Base-by-base conservation (phyloP, 2,329 filamentous ascomycete genomes). In the Podosphaera leucotricha region DNA sequence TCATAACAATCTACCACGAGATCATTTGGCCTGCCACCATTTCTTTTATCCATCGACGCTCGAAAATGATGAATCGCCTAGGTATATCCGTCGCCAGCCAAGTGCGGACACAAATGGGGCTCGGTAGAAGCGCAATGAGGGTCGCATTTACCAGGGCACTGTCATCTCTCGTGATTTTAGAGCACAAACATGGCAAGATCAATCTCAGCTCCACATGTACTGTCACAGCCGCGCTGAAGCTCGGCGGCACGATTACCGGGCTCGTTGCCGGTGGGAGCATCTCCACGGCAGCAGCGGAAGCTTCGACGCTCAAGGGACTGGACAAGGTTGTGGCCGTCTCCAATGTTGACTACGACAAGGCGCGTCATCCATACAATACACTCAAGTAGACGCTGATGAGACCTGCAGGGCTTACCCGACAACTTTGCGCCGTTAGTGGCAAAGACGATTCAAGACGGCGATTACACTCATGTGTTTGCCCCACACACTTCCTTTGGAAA, bases 401-500 rank as follows among this genome's bases (percentile, higher is more conserved):
- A 18, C 26, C 5, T 43, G 22, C 51, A 85, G 82, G 84, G 85
- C 42, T 72, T 98, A 1, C 77, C 90, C 43, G 90, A 98, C 65
- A 94, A 83, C 67, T 95, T 74, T 58, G 90, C 87, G n/a, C 81
- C 85, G 45, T 68, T 98, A 40, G 68, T 98, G 36, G 80, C 85
- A 43, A 87, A 95, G 62, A 98, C 95, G 62, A 87, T 95, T 63
- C 92, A 92, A 66, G 90, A 90, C 60, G 86, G 83, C 48, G 82
- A 78, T 47, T 95, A 85, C 62, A 92, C 86, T 48, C 90, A 98
- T 59, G 72, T 98, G 50, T 71, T 98, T 55, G 81, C 80, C 35
- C 79, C 81, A 45, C 85, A 95, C 66, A 90, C 86, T 20, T 85
- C 90, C 1, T 98, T 98, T 63, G 90, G 90, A 57, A 98, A 98